Evolutionary conservation across 225 moss, liverwort and hornwort genomes (phyloP), one percentile per base, ranked within the genome.

Genomic region (Pseudisothecium myosuroides): DNA sequence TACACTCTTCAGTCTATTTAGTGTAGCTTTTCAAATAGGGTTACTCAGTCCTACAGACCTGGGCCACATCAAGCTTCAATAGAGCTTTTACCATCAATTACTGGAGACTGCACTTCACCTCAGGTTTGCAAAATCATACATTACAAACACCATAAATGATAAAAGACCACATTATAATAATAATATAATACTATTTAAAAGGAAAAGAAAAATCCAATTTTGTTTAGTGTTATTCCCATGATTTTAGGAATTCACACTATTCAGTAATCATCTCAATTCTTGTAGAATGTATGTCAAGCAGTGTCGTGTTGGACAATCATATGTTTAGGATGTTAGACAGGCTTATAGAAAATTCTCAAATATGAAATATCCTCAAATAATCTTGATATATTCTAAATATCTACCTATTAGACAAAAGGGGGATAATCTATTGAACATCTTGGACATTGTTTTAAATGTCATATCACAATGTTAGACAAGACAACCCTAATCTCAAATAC

Each of bases 401-500:
- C 20, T 6, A 66, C 6, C 37, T 36, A 37, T 37, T 5, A 37
- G 2, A 71, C 5, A 11, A 14, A 6, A 5, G 14, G 41, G 14
- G 7, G 2, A 2, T n/a, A n/a, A n/a, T 50, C 68, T 39, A 69
- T 4, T 13, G 14, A 14, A 24, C n/a, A n/a, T n/a, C n/a, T n/a
- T n/a, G n/a, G n/a, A n/a, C n/a, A n/a, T n/a, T 3, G 2, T 71
- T 26, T 23, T 9, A 14, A 14, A 39, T 0, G 0, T 39, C 0
- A 3, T 68, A 6, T 68, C 1, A 6, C 1, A 14, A 0, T 24
- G 24, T 39, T 69, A 0, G 1, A 5, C 1, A n/a, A 1, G 67
- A n/a, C 2, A 68, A 22, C 7, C 6, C 1, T 22, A 1, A 39
- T 49, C 5, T 6, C 19, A 75, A 49, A 32, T 32, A 32, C 1